Evolutionary conservation across 2,329 filamentous ascomycete species (phyloP).

Genomic region (Colletotrichum tamarilloi): DNA sequence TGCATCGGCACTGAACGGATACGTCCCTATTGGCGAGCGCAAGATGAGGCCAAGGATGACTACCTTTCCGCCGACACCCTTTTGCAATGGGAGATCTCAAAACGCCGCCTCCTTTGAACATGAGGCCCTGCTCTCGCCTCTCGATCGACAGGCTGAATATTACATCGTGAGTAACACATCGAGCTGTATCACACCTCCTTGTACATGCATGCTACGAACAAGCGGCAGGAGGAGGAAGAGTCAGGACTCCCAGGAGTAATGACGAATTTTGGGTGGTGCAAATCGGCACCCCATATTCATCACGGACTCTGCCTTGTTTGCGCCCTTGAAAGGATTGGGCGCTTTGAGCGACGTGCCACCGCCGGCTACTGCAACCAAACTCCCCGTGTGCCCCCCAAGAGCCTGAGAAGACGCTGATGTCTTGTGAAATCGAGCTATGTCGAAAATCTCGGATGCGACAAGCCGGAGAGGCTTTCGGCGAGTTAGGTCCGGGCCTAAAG

Average conservation of each 20-base stretch:
- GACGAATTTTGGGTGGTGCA: neutral
- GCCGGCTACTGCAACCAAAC: neutral
- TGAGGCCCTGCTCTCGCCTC: neutral
- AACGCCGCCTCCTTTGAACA: neutral
- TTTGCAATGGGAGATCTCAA: neutral
- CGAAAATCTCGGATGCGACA: neutral
- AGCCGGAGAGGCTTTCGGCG: neutral
- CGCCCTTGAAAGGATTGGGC: neutral
- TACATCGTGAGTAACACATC: neutral
- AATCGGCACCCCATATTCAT: neutral
- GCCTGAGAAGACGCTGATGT: too few species aligned
- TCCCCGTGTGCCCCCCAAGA: conserved; percentile 3
- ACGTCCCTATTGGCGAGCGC: neutral
- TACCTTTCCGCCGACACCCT: neutral
- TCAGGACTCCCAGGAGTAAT: neutral
- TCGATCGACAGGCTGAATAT: neutral
- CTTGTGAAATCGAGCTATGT: neutral
- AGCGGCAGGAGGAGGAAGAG: neutral
- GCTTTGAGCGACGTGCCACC: conserved; percentile 5
- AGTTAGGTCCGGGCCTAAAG: neutral
- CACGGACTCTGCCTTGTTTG: conserved; percentile 9
- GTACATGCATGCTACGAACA: neutral
- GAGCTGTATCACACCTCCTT: neutral
- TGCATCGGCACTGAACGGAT: neutral
- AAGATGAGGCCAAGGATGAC: neutral